Evolutionary conservation across 2,329 filamentous ascomycete genomes (phyloP).

Genomic region (Fusarium fracticaudum): DNA sequence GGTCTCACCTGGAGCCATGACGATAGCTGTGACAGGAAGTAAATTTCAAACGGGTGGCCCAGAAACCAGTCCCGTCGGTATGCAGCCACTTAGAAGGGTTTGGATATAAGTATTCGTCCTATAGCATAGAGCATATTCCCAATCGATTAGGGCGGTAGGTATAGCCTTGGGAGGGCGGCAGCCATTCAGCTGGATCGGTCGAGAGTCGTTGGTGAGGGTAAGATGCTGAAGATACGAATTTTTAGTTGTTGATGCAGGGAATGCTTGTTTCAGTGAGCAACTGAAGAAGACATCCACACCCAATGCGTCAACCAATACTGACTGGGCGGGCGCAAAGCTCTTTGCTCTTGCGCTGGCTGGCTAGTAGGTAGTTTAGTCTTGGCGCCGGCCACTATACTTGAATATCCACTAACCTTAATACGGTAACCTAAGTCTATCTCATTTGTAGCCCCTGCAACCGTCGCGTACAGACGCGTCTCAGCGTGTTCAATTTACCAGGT

Average conservation of each 20-base stretch:
- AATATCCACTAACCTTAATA: slow-evolving; percentile 14
- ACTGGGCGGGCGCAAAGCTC: not conserved
- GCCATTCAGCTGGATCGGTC: slow-evolving; percentile 34
- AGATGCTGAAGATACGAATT: slow-evolving; percentile 21
- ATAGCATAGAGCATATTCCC: slow-evolving; percentile 37
- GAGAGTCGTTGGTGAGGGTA: slow-evolving; percentile 1
- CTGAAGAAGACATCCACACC: slow-evolving; percentile 14
- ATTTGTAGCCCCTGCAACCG: slow-evolving; percentile 13
- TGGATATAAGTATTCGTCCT: slow-evolving; percentile 13
- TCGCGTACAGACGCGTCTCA: slow-evolving; percentile 33
- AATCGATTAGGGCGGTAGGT: slow-evolving; percentile 26
- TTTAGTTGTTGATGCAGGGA: slow-evolving; percentile 33
- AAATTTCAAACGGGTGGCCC: slow-evolving; percentile 15
- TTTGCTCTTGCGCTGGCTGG: not conserved
- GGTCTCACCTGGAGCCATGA: slow-evolving; percentile 44
- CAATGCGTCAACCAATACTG: slow-evolving; percentile 2
- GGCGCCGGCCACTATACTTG: slow-evolving; percentile 8
- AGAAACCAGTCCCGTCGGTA: slow-evolving; percentile 28
- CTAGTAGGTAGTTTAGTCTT: not conserved
- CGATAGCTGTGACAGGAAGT: slow-evolving; percentile 23
- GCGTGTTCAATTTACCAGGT: slow-evolving; percentile 21
- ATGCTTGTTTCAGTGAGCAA: slow-evolving; percentile 13
- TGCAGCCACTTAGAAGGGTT: slow-evolving; percentile 24
- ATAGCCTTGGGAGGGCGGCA: slow-evolving; percentile 17
- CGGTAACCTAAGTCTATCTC: not conserved